Evolutionary conservation across 2,329 filamentous ascomycete genomes (phyloP).

Genomic region (Ophiostoma novo-ulmi): DNA sequence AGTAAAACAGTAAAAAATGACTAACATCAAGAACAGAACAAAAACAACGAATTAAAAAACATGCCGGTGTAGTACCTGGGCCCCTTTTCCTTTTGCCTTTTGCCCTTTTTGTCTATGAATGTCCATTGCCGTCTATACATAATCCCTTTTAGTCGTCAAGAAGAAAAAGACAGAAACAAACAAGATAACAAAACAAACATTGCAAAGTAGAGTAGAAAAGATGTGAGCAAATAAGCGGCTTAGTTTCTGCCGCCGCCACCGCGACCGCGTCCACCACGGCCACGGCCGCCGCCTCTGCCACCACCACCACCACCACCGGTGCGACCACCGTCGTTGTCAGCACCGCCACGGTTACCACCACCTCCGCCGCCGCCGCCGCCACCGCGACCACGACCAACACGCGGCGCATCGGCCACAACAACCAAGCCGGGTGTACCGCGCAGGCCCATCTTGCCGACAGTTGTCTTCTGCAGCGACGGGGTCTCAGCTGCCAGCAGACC

Average conservation of each 20-base stretch:
- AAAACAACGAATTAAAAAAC: not conserved
- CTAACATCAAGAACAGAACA: not conserved
- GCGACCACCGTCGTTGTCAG: not conserved
- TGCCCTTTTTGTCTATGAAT: constrained; percentile 10
- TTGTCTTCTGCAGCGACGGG: constrained; percentile 44
- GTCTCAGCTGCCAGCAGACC: constrained; percentile 45
- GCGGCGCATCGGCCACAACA: constrained; percentile 42
- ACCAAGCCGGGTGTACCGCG: constrained; percentile 47
- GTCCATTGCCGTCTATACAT: constrained; percentile 3
- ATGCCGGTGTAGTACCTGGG: not conserved
- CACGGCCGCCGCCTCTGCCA: not conserved
- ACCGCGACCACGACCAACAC: constrained; percentile 19
- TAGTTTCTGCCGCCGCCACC: constrained; percentile 7
- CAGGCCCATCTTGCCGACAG: constrained; percentile 54
- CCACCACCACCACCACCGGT: not conserved
- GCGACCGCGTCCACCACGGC: constrained; percentile 7
- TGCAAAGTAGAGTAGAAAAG: not conserved
- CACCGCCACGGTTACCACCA: constrained; percentile 26
- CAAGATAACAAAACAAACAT: not conserved
- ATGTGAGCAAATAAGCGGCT: not conserved
- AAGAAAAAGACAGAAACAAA: not conserved
- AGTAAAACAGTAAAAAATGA: not conserved
- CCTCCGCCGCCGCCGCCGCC: constrained; percentile 23
- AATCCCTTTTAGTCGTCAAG: not conserved
- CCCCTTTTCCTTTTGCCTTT: constrained; percentile 9